Base-by-base conservation (phyloP, 148 eudicot genomes). In the Fagopyrum homotropicum region DNA sequence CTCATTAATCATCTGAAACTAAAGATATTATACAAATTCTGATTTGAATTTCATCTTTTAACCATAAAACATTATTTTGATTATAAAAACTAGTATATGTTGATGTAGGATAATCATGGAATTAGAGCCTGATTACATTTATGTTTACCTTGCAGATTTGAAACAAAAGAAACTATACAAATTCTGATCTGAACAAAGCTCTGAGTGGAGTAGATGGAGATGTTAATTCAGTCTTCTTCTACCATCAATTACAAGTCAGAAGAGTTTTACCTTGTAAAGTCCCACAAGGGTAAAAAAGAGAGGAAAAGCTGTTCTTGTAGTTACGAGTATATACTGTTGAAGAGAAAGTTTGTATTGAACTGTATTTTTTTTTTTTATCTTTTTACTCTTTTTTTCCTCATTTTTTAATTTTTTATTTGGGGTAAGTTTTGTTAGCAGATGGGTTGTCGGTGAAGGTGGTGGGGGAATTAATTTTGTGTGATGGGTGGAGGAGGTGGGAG, bases 391-490 rank as follows among this genome's bases (percentile, higher is more conserved):
- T 15, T 22, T 15, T 40, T n/a, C 14, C 49, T 66, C 66, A 49
- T 29, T 35, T 29, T 72, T 45, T 72, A 17, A 72, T 72, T 48
- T 47, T 30, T 75, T 51, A 73, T 70, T 82, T 76, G 79, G 74
- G 74, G 52, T 45, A 49, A 72, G 8, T 45, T 45, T 72, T 46
- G 54, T 72, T 72, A 45, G 74, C 54, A 72, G 74, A 72, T 72
- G 54, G 43, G 79, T 75, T 76, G 84, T 75, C 48, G 80, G 82
- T 77, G 85, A 73, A 72, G 81, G 79, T 75, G 82, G 82, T 75
- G 82, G 82, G 73, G 66, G 77, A 75, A 83, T 83, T 80, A 77
- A 72, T 83, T 83, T 77, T 83, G 85, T 83, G 85, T 83, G 85
- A 73, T 69, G 73, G 74, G 75, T 75, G 49, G 79, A 75, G 72